A percentile compares a stretch with the other conserved stretches of the same genome.
Conservation (phyloP, 306 rosid species). For the Trichosanthes truncata region DNA sequence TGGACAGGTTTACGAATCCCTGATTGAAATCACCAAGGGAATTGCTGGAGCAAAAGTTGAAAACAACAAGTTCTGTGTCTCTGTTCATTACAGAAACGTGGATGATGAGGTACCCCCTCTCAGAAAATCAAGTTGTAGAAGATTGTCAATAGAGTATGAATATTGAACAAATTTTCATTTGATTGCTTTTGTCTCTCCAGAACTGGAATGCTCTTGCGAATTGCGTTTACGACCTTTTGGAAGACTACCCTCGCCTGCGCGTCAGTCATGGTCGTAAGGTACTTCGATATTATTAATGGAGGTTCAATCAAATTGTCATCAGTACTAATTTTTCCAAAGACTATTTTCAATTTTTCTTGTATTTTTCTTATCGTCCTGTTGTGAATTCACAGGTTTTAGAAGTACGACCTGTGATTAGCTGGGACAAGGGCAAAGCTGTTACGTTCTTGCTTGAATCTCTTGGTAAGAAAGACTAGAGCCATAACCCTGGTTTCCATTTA, state of each 20-base stretch:
- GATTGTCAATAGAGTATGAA: background rate
- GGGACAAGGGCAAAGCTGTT: slow-evolving; percentile 99
- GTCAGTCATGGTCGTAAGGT: slow-evolving; percentile 96
- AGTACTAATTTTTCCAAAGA: background rate
- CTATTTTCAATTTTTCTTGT: background rate
- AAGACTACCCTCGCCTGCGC: slow-evolving; percentile 53
- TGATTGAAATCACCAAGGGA: slow-evolving; percentile 51
- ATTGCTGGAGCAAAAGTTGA: slow-evolving; percentile 75
- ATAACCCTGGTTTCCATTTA: background rate
- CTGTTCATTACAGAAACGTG: slow-evolving; percentile 95
- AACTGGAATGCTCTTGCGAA: slow-evolving; percentile 59
- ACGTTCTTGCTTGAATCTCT: slow-evolving; percentile 88
- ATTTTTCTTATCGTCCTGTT: background rate
- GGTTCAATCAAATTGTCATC: background rate
- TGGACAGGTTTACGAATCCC: slow-evolving; percentile 54
- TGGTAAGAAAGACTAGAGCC: slow-evolving; percentile 36
- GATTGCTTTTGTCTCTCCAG: slow-evolving; percentile 25
- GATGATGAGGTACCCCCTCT: slow-evolving; percentile 51
- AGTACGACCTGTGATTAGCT: slow-evolving; percentile 79
- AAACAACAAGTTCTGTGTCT: slow-evolving; percentile 77
- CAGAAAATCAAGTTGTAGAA: background rate
- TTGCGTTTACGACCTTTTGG: slow-evolving; percentile 51
- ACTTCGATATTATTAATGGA: slow-evolving; percentile 3
- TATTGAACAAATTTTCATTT: background rate
- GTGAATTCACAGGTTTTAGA: slow-evolving; percentile 62